Conservation (phyloP, 176 grass and related monocot species). For the Thinopyrum elongatum region DNA sequence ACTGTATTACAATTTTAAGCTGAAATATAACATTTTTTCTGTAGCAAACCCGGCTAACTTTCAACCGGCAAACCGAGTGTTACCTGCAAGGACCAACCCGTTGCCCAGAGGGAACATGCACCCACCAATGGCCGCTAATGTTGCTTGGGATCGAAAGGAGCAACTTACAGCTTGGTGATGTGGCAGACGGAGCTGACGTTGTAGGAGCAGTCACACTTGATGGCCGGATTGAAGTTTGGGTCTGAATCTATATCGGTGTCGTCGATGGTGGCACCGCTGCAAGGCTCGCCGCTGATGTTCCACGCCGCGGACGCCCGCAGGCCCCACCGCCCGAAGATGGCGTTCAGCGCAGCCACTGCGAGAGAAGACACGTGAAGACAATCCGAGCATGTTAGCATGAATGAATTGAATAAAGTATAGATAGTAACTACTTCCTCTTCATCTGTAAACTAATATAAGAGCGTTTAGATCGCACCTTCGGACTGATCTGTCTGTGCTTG, state of each 20-base stretch:
- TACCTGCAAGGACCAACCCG: too few relatives aligned
- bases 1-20: too few relatives aligned
- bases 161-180: conserved; percentile 46
- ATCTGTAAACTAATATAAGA: too few relatives aligned
- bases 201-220: conserved; percentile 61
- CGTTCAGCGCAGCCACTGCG: conserved; percentile 55
- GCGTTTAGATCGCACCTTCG: not conserved
- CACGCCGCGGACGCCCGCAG: conserved; percentile 31
- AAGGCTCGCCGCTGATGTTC: conserved; percentile 76
- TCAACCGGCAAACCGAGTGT: too few relatives aligned
- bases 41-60: too few relatives aligned
- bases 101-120: too few relatives aligned
- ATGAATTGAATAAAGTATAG: not conserved
- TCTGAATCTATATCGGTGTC: conserved; percentile 5
- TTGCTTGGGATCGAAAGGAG: not conserved
- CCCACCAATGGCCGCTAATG: too few relatives aligned
- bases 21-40: too few relatives aligned
- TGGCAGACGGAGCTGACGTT: conserved; percentile 42
- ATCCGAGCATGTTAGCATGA: not conserved
- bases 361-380: not conserved
- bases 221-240: conserved; percentile 31
- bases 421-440: too few relatives aligned
- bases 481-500: not conserved
- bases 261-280: conserved; percentile 60
- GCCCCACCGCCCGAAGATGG: conserved; percentile 40